Conservation (phyloP, 139 green algal genomes). For the Trebouxia sp. region DNA sequence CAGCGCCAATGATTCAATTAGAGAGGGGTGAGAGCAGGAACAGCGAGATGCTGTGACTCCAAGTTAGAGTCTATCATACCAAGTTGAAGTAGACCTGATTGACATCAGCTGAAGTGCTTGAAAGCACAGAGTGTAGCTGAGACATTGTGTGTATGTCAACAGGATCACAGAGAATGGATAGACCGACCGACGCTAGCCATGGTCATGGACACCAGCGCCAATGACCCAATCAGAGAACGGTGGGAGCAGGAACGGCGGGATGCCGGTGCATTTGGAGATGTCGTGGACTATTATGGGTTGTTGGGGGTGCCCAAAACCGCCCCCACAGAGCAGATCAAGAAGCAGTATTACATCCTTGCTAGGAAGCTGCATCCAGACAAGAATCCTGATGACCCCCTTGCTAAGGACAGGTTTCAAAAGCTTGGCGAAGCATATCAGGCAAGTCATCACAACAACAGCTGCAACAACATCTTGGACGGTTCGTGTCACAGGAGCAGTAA, state of each 20-base stretch:
- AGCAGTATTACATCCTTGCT: constrained; percentile 90
- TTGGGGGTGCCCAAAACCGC: constrained; percentile 54
- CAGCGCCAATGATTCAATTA: not conserved
- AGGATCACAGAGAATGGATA: constrained; percentile 53
- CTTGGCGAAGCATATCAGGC: constrained; percentile 79
- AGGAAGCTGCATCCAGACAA: constrained; percentile 87
- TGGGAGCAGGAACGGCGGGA: constrained; percentile 26
- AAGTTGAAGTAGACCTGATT: too few relatives aligned
- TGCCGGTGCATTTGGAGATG: constrained; percentile 10
- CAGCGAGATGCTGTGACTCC: not conserved
- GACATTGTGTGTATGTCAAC: not conserved
- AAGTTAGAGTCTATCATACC: too few relatives aligned
- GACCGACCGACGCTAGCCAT: constrained; percentile 52
- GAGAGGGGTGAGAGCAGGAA: constrained; percentile 16
- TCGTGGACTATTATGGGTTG: constrained; percentile 67
- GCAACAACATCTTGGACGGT: constrained; percentile 28
- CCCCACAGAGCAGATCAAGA: constrained; percentile 47
- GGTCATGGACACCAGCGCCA: constrained; percentile 32
- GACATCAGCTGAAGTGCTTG: too few relatives aligned
- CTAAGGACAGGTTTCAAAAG: constrained; percentile 87
- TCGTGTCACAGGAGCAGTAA: too few relatives aligned
- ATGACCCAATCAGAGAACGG: not conserved
- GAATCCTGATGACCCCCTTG: constrained; percentile 78
- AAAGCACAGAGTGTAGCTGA: too few relatives aligned
- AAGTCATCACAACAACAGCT: too few relatives aligned